Base-by-base conservation (phyloP, 2,329 filamentous ascomycete genomes). In the Hypoxylon sp. region DNA sequence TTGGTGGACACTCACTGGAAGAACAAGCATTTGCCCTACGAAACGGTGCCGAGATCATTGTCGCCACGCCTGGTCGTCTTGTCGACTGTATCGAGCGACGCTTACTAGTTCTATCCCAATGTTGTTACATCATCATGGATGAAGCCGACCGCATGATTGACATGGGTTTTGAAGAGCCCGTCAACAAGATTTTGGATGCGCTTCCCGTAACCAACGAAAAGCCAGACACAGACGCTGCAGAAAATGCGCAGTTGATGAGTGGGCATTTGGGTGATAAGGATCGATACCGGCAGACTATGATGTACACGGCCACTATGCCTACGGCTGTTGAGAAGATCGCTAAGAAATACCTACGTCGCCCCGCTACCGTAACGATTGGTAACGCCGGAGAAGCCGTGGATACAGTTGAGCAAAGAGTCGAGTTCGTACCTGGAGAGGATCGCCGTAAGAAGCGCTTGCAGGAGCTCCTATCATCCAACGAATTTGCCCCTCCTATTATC, bases 281-380 rank as follows among this genome's bases (percentile, higher is more conserved):
- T 65, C 82, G 89, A 15, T 97, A 97, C 75, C 81, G 94, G 51
- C 93, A 99, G 72, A 99, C 94, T 0, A 99, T 99, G 94, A 99
- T 99, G 94, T 99, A 97, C 83, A 97, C 94, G 60, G 94, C 94
- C 43, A 99, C 94, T 19, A 99, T 99, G 94, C 92, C 94, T 1
- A 76, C 89, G 0, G 84, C 89, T 0, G 90, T 99, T 11, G 94
- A 99, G 70, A 89, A 90, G 57, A 97, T 99, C 59, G 94, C 94
- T n/a, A 88, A 92, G 64, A 96, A 96, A 69, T 99, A 99, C 68
- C 84, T 97, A 11, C 89, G 93, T 1, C 85, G 94, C 8, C 94
- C 94, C 0, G 94, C 94, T 13, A 94, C 92, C 40, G 91, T 97
- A 27, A 96, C 89, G 0, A 97, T 99, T 59, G 94, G 94, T 58